These are phyloP conservation scores for Aegilops tauschii DNA, from an alignment of 176 grass and related monocot genomes.

Conservation along the genomic window DNA sequence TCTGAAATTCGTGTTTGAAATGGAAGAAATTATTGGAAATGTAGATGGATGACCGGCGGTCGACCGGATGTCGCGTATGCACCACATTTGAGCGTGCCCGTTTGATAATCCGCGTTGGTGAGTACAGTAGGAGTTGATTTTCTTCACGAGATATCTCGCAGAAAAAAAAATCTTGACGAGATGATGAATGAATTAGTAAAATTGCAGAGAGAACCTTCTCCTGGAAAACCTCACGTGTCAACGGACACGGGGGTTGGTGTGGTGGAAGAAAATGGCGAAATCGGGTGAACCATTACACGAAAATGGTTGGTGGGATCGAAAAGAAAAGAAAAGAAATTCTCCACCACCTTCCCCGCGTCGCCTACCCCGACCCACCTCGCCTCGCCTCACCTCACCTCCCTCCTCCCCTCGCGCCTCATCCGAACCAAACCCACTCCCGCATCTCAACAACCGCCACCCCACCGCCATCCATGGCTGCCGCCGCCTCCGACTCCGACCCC, in stretches of 20 bases:
- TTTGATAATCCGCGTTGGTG: too few species aligned
- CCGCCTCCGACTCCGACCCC: slow-evolving; percentile 36
- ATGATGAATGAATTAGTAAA: too few species aligned
- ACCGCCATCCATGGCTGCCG: slow-evolving; percentile 14
- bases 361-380: not conserved
- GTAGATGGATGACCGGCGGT: too few species aligned
- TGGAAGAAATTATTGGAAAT: too few species aligned
- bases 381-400: not conserved
- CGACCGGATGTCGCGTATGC: too few species aligned
- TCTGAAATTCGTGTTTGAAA: too few species aligned
- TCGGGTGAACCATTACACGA: not conserved
- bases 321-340: slow-evolving; percentile 4
- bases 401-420: slow-evolving; percentile 24
- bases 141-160: too few species aligned
- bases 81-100: too few species aligned
- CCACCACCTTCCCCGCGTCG: not conserved
- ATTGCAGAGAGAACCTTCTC: not conserved
- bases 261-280: not conserved
- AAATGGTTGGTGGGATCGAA: slow-evolving; percentile 32
- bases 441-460: slow-evolving; percentile 31
- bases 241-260: not conserved
- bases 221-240: not conserved
- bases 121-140: too few species aligned
- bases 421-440: slow-evolving; percentile 23
- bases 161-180: too few species aligned